Percentiles rank a stretch among this genome's conserved stretches.
These are phyloP conservation scores for Phytophthora sp. DNA, from an alignment of 352 stramenopile genomes.

Conservation along the genomic window DNA sequence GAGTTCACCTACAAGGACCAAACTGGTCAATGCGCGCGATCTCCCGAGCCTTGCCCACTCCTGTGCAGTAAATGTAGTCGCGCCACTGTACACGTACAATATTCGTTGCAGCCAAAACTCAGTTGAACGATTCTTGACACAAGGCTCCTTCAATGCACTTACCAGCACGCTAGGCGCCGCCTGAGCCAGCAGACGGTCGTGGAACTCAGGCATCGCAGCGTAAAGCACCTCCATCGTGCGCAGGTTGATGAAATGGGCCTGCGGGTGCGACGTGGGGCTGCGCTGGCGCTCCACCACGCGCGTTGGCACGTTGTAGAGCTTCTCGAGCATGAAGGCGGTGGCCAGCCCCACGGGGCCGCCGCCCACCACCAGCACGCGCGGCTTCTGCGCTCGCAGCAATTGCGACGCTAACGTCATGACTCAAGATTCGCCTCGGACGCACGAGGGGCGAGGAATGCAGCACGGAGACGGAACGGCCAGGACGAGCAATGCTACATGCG, in stretches of 20 bases:
- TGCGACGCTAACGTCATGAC: constrained; percentile 20
- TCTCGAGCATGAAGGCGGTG: constrained; percentile 72
- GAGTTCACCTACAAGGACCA: constrained; percentile 52
- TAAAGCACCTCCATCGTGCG: constrained; percentile 94
- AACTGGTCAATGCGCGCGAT: constrained; percentile 87
- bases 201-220: constrained; percentile 69
- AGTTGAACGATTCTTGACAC: background rate
- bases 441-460: constrained; percentile 10
- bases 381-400: constrained; percentile 13
- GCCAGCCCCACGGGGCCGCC: constrained; percentile 74
- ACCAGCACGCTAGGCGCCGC: constrained; percentile 72
- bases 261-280: constrained; percentile 86
- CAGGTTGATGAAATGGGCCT: constrained; percentile 96
- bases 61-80: constrained; percentile 87
- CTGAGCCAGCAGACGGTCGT: constrained; percentile 67
- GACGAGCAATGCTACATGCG: constrained; percentile 14
- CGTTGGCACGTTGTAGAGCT: constrained; percentile 69
- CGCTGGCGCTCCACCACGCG: constrained; percentile 81
- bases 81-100: constrained; percentile 61
- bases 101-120: background rate
- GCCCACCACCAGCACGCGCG: constrained; percentile 77
- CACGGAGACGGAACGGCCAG: constrained; percentile 2
- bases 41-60: constrained; percentile 65
- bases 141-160: background rate
- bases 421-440: background rate